Percentiles rank a stretch among this genome's conserved stretches.
These are phyloP conservation scores for Arachis stenosperma DNA, from an alignment of 306 rosid genomes.

Conservation along the genomic window DNA sequence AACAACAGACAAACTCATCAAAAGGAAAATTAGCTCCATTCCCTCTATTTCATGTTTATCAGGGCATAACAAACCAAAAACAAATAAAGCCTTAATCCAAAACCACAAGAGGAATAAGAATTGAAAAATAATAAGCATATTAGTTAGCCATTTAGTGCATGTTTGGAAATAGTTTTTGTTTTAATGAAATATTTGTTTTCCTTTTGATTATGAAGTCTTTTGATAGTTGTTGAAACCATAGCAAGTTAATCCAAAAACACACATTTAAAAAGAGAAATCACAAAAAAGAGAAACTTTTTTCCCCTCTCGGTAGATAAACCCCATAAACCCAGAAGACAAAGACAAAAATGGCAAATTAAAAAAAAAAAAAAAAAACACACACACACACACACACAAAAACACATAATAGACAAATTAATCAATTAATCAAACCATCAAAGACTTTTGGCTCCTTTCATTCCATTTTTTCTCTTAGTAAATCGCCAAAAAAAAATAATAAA, in stretches of 20 bases:
- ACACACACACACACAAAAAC: not conserved
- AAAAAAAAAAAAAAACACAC: no score
- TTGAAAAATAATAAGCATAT: not conserved
- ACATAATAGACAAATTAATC: slow-evolving; percentile 1
- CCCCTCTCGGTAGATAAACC: not conserved
- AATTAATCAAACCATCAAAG: not conserved
- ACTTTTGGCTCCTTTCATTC: not conserved
- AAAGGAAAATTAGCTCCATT: not conserved
- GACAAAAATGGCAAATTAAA: not conserved
- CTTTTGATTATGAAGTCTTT: no score
- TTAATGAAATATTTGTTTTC: not conserved
- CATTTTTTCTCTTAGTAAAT: not conserved
- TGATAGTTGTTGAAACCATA: no score
- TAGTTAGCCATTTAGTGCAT: not conserved
- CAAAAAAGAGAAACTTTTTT: no score
- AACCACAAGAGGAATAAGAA: not conserved
- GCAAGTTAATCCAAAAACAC: not conserved
- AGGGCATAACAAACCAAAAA: not conserved
- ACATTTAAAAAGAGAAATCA: not conserved
- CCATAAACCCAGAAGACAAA: not conserved
- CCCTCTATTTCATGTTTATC: not conserved
- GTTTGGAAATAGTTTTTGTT: not conserved
- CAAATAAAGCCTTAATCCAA: not conserved
- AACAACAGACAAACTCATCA: not conserved
- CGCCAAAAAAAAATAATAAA: no score